These are phyloP conservation scores for Piloderma croceum DNA, from an alignment of 768 basidiomycete species.

Conservation along the genomic window DNA sequence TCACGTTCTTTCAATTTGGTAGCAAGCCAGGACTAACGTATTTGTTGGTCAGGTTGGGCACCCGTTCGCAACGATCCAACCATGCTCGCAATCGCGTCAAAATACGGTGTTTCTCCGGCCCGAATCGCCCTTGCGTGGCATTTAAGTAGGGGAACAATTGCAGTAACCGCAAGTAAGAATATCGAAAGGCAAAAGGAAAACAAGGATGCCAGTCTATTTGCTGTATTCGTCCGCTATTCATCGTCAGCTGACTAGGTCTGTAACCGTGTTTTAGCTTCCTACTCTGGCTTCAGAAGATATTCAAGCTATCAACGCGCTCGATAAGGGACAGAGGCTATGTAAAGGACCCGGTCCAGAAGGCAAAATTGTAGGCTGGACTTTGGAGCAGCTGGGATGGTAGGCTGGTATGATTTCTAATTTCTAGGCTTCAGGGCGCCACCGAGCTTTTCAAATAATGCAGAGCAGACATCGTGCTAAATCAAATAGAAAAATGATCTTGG, in stretches of 20 bases:
- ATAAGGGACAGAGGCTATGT: constrained; percentile 29
- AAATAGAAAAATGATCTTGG: too few relatives aligned
- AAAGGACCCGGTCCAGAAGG: constrained; percentile 25
- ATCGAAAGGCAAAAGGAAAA: constrained; percentile 45
- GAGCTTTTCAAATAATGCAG: too few relatives aligned
- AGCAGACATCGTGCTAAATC: too few relatives aligned
- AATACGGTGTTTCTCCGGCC: constrained; percentile 40
- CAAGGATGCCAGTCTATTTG: constrained; percentile 32
- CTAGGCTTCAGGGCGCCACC: too few relatives aligned
- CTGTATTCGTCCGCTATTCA: neutral
- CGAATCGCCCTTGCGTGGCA: constrained; percentile 53
- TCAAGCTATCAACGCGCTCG: constrained; percentile 24
- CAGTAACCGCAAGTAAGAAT: constrained; percentile 45
- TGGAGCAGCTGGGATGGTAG: constrained; percentile 37
- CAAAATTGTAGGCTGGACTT: constrained; percentile 31
- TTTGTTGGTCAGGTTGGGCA: constrained; percentile 30
- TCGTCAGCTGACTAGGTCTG: neutral
- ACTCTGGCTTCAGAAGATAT: constrained; percentile 29
- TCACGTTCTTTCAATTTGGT: neutral
- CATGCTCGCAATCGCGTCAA: constrained; percentile 40
- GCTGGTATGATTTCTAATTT: too few relatives aligned
- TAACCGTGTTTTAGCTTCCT: constrained; percentile 21
- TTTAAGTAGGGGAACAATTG: constrained; percentile 36
- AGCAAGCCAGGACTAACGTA: neutral
- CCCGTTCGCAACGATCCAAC: constrained; percentile 41